Evolutionary conservation across 805 yeast genomes (phyloP).

Genomic region (Wickerhamiella siamensis): DNA sequence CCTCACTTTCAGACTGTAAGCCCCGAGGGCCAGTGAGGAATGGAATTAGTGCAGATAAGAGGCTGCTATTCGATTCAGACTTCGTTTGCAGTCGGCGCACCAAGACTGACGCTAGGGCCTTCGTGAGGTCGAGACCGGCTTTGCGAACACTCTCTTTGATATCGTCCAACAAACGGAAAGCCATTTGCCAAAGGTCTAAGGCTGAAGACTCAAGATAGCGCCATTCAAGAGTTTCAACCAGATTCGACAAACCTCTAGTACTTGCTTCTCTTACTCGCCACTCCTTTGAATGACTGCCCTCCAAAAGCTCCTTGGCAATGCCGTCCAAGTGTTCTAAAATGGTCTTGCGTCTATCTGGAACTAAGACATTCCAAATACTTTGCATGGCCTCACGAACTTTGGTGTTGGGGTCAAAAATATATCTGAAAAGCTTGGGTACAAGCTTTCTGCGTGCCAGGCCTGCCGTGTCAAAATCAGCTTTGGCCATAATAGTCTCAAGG

Average conservation of each 20-base stretch:
- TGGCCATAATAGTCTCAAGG: constrained; percentile 68
- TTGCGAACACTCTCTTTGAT: constrained; percentile 83
- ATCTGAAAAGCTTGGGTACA: constrained; percentile 71
- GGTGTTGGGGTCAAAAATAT: constrained; percentile 69
- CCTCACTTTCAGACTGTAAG: constrained; percentile 71
- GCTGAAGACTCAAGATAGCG: not conserved
- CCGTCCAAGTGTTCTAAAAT: constrained; percentile 39
- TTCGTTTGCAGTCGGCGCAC: constrained; percentile 36
- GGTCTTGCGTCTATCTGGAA: constrained; percentile 42
- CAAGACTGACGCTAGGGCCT: constrained; percentile 23
- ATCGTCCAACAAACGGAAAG: constrained; percentile 83
- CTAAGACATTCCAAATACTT: constrained; percentile 69
- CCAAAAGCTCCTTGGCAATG: constrained; percentile 50
- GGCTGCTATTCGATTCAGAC: constrained; percentile 28
- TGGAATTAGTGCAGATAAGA: constrained; percentile 49
- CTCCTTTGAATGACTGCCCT: constrained; percentile 63
- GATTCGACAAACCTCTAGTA: constrained; percentile 51
- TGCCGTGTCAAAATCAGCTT: constrained; percentile 45
- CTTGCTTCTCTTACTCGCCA: constrained; percentile 93
- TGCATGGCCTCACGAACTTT: constrained; percentile 71
- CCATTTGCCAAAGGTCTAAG: constrained; percentile 68
- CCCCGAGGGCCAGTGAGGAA: constrained; percentile 70
- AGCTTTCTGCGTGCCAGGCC: constrained; percentile 40
- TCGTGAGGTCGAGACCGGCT: constrained; percentile 60
- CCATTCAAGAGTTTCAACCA: constrained; percentile 34